A percentile compares a stretch with the other conserved stretches of the same genome.
phyloP scores from a whole-genome alignment of 2,329 filamentous ascomycete species.

The Epichloe elymi region DNA sequence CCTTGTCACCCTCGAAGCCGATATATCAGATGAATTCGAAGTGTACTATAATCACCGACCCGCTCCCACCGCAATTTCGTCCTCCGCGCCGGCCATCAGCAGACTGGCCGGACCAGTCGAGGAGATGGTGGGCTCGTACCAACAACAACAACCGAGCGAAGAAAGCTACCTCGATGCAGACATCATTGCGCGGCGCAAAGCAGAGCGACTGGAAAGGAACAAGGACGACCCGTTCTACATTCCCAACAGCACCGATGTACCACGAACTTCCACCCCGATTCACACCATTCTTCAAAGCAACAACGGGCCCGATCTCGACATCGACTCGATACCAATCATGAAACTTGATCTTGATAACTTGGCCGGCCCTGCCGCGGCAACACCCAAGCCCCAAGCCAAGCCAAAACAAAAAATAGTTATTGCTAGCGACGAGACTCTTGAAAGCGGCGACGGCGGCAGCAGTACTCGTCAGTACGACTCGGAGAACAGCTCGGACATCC shows the following conservation, averaged over 20 bases:
- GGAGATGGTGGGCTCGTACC: slow-evolving; percentile 40
- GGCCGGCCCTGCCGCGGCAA: slow-evolving; percentile 15
- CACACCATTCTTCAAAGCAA: slow-evolving; percentile 61
- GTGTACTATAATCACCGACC: slow-evolving; percentile 49
- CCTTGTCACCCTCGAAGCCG: slow-evolving; percentile 31
- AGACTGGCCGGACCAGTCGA: slow-evolving; percentile 38
- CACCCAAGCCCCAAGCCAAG: slow-evolving; percentile 25
- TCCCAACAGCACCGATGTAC: slow-evolving; percentile 32
- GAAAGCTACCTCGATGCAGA: slow-evolving; percentile 60
- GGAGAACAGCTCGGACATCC: slow-evolving; percentile 35
- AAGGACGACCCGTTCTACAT: slow-evolving; percentile 97
- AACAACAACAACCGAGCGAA: slow-evolving; percentile 45
- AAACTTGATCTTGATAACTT: slow-evolving; percentile 63
- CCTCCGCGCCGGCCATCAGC: slow-evolving; percentile 38
- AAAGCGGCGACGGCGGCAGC: slow-evolving; percentile 35
- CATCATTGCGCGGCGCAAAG: slow-evolving; percentile 58
- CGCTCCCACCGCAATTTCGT: slow-evolving; percentile 36
- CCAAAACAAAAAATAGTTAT: slow-evolving; percentile 49
- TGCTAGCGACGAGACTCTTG: slow-evolving; percentile 60
- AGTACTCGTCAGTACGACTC: slow-evolving; percentile 34
- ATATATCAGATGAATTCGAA: slow-evolving; percentile 54
- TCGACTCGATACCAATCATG: slow-evolving; percentile 94
- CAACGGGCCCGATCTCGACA: slow-evolving; percentile 69
- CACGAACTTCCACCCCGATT: slow-evolving; percentile 60
- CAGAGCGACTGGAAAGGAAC: slow-evolving; percentile 69